phyloP scores from a whole-genome alignment of 352 stramenopile species.

The Globisporangium acanthophoron region DNA sequence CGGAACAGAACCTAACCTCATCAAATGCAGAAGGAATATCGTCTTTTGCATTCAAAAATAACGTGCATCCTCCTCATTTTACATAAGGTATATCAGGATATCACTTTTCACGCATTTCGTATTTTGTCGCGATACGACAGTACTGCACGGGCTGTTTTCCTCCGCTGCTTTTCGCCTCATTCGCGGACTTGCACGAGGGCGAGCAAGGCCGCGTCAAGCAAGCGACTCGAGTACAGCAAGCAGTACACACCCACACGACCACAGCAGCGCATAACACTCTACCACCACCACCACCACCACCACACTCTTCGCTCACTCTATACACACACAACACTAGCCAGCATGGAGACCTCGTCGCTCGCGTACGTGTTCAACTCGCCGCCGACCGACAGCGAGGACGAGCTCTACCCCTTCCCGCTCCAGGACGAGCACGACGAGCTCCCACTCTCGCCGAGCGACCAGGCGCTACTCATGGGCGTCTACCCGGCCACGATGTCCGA shows the following conservation, averaged over 20 bases:
- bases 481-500: slow-evolving; percentile 53
- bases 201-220: background rate
- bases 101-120: no score
- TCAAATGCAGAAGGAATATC: no score
- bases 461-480: slow-evolving; percentile 51
- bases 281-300: background rate
- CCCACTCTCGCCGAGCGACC: slow-evolving; percentile 37
- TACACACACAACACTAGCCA: slow-evolving; percentile 2
- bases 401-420: slow-evolving; percentile 57
- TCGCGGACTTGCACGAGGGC: background rate
- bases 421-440: slow-evolving; percentile 20
- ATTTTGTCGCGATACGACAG: no score
- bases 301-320: background rate
- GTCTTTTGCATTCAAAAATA: no score
- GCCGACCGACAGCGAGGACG: slow-evolving; percentile 29
- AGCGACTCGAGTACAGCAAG: background rate
- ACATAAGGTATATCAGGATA: no score
- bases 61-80: no score
- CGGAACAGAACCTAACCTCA: no score
- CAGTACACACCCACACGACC: no score
- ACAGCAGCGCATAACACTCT: no score
- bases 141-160: background rate
- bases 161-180: background rate
- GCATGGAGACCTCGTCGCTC: slow-evolving; percentile 18
- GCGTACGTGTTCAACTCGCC: slow-evolving; percentile 46